These are phyloP conservation scores for Fusarium buharicum DNA, from an alignment of 2,329 filamentous ascomycete genomes.

Conservation along the genomic window DNA sequence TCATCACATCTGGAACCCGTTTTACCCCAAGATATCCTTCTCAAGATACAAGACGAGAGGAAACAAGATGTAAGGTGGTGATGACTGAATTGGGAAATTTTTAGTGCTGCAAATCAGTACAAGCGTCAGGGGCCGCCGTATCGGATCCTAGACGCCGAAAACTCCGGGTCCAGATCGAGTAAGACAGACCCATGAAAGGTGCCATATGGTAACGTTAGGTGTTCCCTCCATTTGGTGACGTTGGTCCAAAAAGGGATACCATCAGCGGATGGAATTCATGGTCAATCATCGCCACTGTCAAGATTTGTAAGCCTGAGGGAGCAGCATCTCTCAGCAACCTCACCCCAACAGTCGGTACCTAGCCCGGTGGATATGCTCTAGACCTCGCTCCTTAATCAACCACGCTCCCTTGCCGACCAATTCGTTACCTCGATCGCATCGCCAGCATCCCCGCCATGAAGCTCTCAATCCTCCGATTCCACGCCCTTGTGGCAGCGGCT, in stretches of 20 bases:
- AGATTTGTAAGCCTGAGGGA: constrained; percentile 43
- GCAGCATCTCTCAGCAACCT: constrained; percentile 30
- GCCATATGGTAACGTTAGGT: constrained; percentile 8
- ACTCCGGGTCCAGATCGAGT: constrained; percentile 29
- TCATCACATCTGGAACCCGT: constrained; percentile 4
- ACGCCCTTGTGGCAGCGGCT: constrained; percentile 60
- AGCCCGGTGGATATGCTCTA: constrained; percentile 34
- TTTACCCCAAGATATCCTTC: constrained; percentile 12
- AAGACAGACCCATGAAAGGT: constrained; percentile 9
- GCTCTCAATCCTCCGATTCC: constrained; percentile 57
- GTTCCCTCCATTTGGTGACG: constrained; percentile 37
- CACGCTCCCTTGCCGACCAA: constrained; percentile 20
- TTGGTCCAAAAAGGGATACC: constrained; percentile 34
- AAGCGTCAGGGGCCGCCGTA: constrained; percentile 36
- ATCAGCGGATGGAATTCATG: constrained; percentile 25
- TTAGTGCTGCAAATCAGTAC: constrained; percentile 36
- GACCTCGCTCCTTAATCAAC: constrained; percentile 15
- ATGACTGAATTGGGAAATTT: constrained; percentile 30
- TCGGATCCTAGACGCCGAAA: constrained; percentile 36
- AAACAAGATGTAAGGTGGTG: not conserved
- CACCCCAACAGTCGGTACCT: constrained; percentile 19
- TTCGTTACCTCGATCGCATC: constrained; percentile 11
- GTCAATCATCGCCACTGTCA: constrained; percentile 23
- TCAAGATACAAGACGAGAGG: not conserved
- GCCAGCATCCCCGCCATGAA: constrained; percentile 58